These are phyloP conservation scores for Carex scoparia DNA, from an alignment of 176 grass and related monocot species.

Conservation along the genomic window DNA sequence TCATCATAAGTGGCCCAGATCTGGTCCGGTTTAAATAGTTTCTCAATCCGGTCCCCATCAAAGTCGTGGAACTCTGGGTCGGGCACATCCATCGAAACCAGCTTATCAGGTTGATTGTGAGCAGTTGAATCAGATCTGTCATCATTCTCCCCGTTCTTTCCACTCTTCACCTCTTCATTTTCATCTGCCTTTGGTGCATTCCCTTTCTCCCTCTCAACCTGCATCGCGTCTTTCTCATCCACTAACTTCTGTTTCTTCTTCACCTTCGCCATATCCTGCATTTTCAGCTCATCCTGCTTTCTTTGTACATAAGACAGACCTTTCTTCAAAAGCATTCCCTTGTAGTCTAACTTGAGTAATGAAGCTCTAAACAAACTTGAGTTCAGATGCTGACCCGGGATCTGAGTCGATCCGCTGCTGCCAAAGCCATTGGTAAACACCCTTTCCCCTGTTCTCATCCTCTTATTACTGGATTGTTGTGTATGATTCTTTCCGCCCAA, in stretches of 20 bases:
- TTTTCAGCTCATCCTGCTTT: slow-evolving; percentile 52
- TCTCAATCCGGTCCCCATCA: slow-evolving; percentile 85
- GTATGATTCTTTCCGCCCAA: not conserved
- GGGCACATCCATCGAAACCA: slow-evolving; percentile 79
- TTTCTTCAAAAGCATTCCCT: slow-evolving; percentile 59
- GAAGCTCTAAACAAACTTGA: not conserved
- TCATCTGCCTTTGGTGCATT: slow-evolving; percentile 37
- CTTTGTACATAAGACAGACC: slow-evolving; percentile 36
- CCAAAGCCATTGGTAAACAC: slow-evolving; percentile 13
- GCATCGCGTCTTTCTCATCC: slow-evolving; percentile 31
- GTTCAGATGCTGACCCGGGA: not conserved
- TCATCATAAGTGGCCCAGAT: slow-evolving; percentile 93
- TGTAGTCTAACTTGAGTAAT: slow-evolving; percentile 41
- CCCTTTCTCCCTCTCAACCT: slow-evolving; percentile 18
- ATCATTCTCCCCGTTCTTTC: slow-evolving; percentile 22
- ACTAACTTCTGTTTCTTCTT: slow-evolving; percentile 35
- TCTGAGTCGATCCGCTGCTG: not conserved
- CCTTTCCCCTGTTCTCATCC: slow-evolving; percentile 18
- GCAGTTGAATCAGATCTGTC: slow-evolving; percentile 2
- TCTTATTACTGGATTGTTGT: slow-evolving; percentile 2
- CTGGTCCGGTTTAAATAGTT: slow-evolving; percentile 71
- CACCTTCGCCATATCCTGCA: slow-evolving; percentile 21
- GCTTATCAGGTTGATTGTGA: slow-evolving; percentile 22
- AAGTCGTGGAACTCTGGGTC: slow-evolving; percentile 97
- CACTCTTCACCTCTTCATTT: slow-evolving; percentile 8